These are phyloP conservation scores for Oryza meyeriana DNA, from an alignment of 176 grass and related monocot species.

Conservation along the genomic window DNA sequence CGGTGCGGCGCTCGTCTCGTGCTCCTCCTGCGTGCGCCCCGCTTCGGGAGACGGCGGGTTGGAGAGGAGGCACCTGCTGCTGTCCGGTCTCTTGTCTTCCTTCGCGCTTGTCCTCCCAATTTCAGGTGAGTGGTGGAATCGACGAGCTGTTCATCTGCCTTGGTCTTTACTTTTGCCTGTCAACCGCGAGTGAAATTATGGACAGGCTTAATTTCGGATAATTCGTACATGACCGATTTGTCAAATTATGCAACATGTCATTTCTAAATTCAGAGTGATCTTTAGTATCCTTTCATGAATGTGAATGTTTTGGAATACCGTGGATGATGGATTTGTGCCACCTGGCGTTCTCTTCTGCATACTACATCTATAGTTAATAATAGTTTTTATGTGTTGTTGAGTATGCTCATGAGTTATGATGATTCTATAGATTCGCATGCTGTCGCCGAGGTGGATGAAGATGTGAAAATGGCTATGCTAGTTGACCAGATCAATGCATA, in stretches of 20 bases:
- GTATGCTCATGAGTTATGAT: constrained; percentile 1
- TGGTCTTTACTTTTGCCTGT: not conserved
- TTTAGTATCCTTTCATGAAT: not conserved
- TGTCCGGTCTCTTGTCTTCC: constrained; percentile 54
- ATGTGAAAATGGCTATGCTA: constrained; percentile 67
- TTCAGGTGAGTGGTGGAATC: constrained; percentile 38
- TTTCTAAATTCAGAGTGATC: not conserved
- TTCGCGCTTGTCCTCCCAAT: constrained; percentile 42
- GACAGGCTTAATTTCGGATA: not conserved
- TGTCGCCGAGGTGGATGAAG: constrained; percentile 46
- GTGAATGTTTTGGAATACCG: not conserved
- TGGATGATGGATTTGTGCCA: not conserved
- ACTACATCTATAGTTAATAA: too few relatives aligned
- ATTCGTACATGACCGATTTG: not conserved
- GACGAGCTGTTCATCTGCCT: not conserved
- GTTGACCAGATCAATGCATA: constrained; percentile 82
- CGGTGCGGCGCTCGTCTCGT: constrained; percentile 26
- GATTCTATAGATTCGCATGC: constrained; percentile 61
- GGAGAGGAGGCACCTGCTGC: constrained; percentile 67
- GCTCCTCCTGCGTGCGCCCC: constrained; percentile 33
- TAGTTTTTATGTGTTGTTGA: not conserved
- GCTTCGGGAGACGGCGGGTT: constrained; percentile 10
- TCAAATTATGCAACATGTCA: not conserved
- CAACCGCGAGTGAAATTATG: not conserved
- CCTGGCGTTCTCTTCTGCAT: not conserved